Evolutionary conservation across 441 rosid species (phyloP), one percentile per base, ranked within the genome.

Genomic region (Eruca vesicaria): DNA sequence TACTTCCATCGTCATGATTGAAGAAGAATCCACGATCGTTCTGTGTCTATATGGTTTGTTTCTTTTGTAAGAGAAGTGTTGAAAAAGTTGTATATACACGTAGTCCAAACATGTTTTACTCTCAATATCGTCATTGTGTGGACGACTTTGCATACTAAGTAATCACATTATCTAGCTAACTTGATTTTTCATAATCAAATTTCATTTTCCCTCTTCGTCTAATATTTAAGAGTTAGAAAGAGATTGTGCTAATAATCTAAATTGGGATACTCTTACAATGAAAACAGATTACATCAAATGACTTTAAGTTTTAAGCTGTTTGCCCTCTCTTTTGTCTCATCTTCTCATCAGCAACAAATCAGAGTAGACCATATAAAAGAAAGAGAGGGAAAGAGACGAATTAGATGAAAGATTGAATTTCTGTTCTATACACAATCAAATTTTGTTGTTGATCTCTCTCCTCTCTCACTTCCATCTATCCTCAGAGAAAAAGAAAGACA

Each of bases 371-470:
- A 62, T 5, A 41, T 56, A 14, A 10, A 58, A 58, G 57, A 63
- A 36, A 56, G 20, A 65, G 73, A 68, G 52, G 52, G 16, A 75
- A 71, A 45, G 26, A 64, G 75, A 45, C 43, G 32, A 70, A 76
- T 76, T 57, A 64, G 69, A 71, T 64, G 80, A 75, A 38, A 68
- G 62, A 43, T 35, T 68, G 63, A 64, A 33, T 23, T 65, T 21
- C 63, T 72, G 80, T 60, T 77, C 68, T 59, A 77, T 77, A 59
- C 69, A 77, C 77, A 78, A 78, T 66, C 41, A 78, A 72, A 33
- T 77, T 77, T 38, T 20, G 55, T 66, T 31, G 74, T 59, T 71
- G 68, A 36, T 77, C 72, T 56, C 68, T 58, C 18, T 38, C 60
- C 36, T 60, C 79, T 16, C 43, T 61, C 66, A 18, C 74, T 55